Conservation (phyloP, 176 grass and related monocot species). For the Cocos nucifera region DNA sequence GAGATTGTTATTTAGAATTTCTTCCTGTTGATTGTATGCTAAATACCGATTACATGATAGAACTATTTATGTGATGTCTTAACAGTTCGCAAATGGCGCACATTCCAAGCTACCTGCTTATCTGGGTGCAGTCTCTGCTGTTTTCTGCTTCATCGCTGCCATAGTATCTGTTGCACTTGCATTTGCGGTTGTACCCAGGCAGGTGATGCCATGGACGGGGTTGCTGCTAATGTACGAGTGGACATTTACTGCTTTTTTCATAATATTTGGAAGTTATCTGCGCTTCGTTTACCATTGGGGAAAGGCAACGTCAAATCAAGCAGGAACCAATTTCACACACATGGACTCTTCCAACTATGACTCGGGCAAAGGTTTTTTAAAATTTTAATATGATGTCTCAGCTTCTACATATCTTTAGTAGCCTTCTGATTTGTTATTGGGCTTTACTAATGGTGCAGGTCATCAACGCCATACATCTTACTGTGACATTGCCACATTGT, state of each 20-base stretch:
- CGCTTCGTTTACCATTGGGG: conserved; percentile 56
- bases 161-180: conserved; percentile 55
- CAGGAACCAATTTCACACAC: conserved; percentile 14
- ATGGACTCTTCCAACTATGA: conserved; percentile 43
- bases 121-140: conserved; percentile 44
- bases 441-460: conserved; percentile 31
- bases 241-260: conserved; percentile 62
- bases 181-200: conserved; percentile 59
- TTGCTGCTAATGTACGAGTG: conserved; percentile 73
- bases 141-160: conserved; percentile 48
- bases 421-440: no score
- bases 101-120: conserved; percentile 52
- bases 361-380: conserved; percentile 51
- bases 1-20: no score
- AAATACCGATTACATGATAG: no score
- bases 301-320: conserved; percentile 41
- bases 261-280: conserved; percentile 66
- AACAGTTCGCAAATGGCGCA: conserved; percentile 49
- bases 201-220: conserved; percentile 84
- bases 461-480: conserved; percentile 45
- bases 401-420: background rate
- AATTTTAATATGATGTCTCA: conserved; percentile 9
- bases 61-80: background rate
- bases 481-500: conserved; percentile 33
- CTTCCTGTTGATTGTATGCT: no score